phyloP scores from a whole-genome alignment of 2,329 filamentous ascomycete genomes.

The Aspergillus costaricaensis region DNA sequence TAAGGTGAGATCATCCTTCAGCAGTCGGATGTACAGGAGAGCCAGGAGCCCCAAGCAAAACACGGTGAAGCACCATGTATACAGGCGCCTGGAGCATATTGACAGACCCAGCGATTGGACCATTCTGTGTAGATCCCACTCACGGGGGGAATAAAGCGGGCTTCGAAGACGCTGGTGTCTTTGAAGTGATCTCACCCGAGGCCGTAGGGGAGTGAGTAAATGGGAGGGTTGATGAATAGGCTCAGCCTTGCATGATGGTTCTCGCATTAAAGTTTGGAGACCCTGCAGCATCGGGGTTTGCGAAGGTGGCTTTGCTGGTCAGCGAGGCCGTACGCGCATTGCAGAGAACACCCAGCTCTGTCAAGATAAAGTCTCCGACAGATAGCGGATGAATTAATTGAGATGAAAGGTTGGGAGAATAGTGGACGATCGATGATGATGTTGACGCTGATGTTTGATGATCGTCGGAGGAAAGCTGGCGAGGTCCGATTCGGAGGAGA shows the following conservation, averaged over 20 bases:
- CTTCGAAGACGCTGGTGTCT: background rate
- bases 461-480: background rate
- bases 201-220: background rate
- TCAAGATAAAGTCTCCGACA: background rate
- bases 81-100: background rate
- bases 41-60: background rate
- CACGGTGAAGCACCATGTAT: background rate
- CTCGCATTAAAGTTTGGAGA: background rate
- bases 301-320: background rate
- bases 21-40: background rate
- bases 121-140: background rate
- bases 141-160: background rate
- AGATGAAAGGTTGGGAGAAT: no score
- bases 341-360: background rate
- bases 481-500: background rate
- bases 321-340: background rate
- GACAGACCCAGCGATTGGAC: background rate
- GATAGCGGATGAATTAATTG: no score
- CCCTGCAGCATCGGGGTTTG: background rate
- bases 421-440: no score
- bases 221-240: background rate
- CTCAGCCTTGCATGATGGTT: background rate
- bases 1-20: background rate
- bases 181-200: background rate
- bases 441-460: no score